Evolutionary conservation across 2,329 filamentous ascomycete species (phyloP).

Genomic region (Penicillium sp.): DNA sequence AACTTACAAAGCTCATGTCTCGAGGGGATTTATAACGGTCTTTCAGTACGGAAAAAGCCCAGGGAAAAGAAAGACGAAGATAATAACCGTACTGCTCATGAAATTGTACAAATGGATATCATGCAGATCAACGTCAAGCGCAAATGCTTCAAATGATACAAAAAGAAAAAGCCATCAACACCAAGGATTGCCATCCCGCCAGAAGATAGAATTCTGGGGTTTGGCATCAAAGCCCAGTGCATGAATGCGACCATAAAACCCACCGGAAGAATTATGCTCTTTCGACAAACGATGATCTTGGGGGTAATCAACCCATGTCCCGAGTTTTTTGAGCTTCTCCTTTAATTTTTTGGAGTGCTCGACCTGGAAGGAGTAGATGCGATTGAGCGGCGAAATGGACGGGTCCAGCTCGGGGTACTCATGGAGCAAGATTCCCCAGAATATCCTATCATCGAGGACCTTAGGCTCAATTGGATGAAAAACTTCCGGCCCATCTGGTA

Average conservation of each 20-base stretch:
- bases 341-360: neutral
- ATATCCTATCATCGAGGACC: slow-evolving; percentile 3
- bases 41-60: neutral
- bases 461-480: slow-evolving; percentile 12
- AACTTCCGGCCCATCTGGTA: neutral
- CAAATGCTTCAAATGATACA: neutral
- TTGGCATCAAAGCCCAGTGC: slow-evolving; percentile 13
- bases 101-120: slow-evolving; percentile 2
- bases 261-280: slow-evolving; percentile 12
- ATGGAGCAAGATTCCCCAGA: slow-evolving; percentile 12
- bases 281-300: slow-evolving; percentile 13
- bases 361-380: slow-evolving; percentile 16
- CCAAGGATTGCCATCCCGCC: slow-evolving; percentile 14
- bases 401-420: slow-evolving; percentile 11
- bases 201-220: slow-evolving; percentile 9
- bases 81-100: neutral
- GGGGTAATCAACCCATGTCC: slow-evolving; percentile 8
- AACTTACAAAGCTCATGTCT: neutral
- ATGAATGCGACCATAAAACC: slow-evolving; percentile 20
- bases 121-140: neutral
- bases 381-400: slow-evolving; percentile 7
- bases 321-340: slow-evolving; percentile 15
- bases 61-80: neutral
- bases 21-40: neutral
- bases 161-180: neutral